Base-by-base conservation (phyloP, 2,329 filamentous ascomycete genomes). In the Endothia cerciana region DNA sequence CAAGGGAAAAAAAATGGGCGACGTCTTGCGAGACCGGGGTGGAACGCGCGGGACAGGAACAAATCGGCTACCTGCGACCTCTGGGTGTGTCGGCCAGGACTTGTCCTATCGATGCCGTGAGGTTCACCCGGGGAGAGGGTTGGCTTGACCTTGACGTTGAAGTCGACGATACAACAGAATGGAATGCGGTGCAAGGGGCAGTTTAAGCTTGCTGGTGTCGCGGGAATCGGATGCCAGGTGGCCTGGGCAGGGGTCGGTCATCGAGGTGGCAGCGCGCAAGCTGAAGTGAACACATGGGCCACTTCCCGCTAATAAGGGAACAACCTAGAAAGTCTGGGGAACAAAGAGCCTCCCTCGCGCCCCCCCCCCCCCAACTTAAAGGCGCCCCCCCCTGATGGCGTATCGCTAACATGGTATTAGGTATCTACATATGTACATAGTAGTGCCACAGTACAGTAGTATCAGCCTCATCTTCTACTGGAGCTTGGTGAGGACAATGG, bases 151-250 rank as follows among this genome's bases (percentile, higher is more conserved):
- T 40, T 56, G 33, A 41, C 57, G 57, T 28, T 55, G 58, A 49
- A 38, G 17, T 30, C 43, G 40, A 47, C 10, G 41, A 49, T 11
- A 49, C 45, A 47, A 47, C 53, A n/a, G n/a, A 56, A 56, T 40
- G 55, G 55, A 25, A 40, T 40, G 47, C 10, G 22, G n/a, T 58
- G 55, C 55, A 41, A 58, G 55, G 55, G 36, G 17, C 55, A 41
- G 33, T 41, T 58, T 58, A 58, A 58, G 55, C 33, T 58, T 58
- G 36, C 19, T 58, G 8, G 19, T 40, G 53, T 56, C 13, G 49
- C 28, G 22, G 73, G 72, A 76, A 77, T 76, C 74, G 33, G 8
- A 55, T 53, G 60, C 60, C 60, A 62, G 60, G 75, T 77, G 75
- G 75, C 75, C 75, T 77, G 58, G 66, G 69, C 68, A 69, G 64